These are phyloP conservation scores for Acacia melanoxylon DNA, from an alignment of 306 rosid species.

Conservation along the genomic window DNA sequence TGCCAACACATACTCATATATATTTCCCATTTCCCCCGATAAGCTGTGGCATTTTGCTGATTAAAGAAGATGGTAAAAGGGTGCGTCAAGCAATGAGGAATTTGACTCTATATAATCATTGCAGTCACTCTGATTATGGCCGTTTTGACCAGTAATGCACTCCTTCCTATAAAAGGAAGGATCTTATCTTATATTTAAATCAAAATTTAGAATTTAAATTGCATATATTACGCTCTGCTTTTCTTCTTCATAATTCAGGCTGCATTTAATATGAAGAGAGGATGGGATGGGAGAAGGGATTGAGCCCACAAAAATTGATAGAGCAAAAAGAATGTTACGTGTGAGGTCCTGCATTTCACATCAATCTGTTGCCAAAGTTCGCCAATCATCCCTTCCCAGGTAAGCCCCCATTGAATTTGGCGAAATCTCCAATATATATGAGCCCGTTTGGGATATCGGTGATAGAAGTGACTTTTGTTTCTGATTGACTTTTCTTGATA, in stretches of 20 bases:
- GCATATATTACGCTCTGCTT: background rate
- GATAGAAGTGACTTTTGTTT: too few species aligned
- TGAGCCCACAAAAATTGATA: slow-evolving; percentile 25
- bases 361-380: slow-evolving; percentile 4
- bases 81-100: slow-evolving; percentile 33
- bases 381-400: slow-evolving; percentile 40
- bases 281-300: background rate
- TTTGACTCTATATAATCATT: slow-evolving; percentile 35
- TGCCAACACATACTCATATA: background rate
- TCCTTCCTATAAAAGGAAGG: background rate
- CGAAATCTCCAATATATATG: background rate
- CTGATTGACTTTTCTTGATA: too few species aligned
- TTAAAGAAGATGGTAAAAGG: slow-evolving; percentile 22
- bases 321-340: slow-evolving; percentile 47
- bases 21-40: background rate
- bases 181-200: background rate
- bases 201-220: background rate
- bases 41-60: slow-evolving; percentile 25
- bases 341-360: slow-evolving; percentile 20
- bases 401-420: background rate
- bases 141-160: slow-evolving; percentile 31
- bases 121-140: slow-evolving; percentile 21
- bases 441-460: too few species aligned
- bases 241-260: background rate
- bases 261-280: background rate